Conservation (phyloP, 1,284 basidiomycete genomes). For the Pterula multifida region DNA sequence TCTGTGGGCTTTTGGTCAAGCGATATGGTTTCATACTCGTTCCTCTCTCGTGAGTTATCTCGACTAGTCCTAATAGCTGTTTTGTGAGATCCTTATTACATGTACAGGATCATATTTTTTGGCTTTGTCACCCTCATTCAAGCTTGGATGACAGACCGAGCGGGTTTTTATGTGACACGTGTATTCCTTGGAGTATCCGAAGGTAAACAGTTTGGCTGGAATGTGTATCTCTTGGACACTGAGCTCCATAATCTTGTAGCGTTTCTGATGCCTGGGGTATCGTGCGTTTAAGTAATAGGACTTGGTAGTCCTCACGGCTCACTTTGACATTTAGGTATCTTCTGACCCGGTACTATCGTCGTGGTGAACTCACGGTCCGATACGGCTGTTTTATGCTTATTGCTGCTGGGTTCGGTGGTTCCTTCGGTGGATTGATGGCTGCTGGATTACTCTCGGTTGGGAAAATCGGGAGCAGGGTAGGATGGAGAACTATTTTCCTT, state of each 20-base stretch:
- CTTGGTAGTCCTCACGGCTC: background rate
- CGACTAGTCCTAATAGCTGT: background rate
- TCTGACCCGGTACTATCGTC: slow-evolving; percentile 1
- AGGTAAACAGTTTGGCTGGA: background rate
- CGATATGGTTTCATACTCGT: slow-evolving; percentile 5
- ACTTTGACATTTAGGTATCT: background rate
- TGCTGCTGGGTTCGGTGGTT: background rate
- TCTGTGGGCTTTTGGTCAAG: background rate
- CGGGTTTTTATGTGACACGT: background rate
- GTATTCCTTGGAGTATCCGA: slow-evolving; percentile 2
- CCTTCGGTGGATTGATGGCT: slow-evolving; percentile 1
- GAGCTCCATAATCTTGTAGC: background rate
- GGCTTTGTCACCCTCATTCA: background rate
- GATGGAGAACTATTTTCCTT: slow-evolving; percentile 2
- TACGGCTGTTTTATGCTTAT: slow-evolving; percentile 1
- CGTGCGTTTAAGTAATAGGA: no score
- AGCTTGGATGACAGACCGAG: slow-evolving; percentile 1
- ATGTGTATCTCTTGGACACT: no score
- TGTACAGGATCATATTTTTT: background rate
- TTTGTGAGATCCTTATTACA: background rate
- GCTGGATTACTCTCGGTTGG: slow-evolving; percentile 1
- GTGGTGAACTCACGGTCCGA: background rate
- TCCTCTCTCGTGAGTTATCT: slow-evolving; percentile 3
- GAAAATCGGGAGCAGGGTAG: background rate
- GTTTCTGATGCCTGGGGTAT: slow-evolving; percentile 1